Conservation (phyloP, 2,329 filamentous ascomycete genomes). For the Byssoonygena ceratinophila region DNA sequence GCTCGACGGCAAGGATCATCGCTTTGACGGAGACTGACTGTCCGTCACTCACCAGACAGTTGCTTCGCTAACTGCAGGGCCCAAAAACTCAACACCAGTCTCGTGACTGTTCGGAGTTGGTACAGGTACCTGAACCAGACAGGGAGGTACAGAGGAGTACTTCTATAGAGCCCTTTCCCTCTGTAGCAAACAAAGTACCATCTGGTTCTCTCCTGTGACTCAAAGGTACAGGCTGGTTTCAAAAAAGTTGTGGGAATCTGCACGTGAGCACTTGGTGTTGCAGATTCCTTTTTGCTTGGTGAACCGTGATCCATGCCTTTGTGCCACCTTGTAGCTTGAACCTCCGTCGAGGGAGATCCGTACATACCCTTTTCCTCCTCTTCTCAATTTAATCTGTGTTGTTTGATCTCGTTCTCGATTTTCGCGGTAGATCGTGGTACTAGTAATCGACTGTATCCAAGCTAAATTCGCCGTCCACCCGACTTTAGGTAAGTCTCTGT, state of each 20-base stretch:
- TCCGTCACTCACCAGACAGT: neutral
- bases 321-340: neutral
- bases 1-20: neutral
- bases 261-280: constrained; percentile 1
- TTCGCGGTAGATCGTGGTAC: neutral
- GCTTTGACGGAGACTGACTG: constrained; percentile 8
- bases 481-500: constrained; percentile 4
- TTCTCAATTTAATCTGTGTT: neutral
- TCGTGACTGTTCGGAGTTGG: neutral
- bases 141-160: neutral
- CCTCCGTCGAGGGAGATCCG: neutral
- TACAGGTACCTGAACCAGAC: neutral
- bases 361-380: neutral
- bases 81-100: neutral
- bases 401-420: neutral
- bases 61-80: neutral
- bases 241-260: constrained; percentile 2
- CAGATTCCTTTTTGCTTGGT: neutral
- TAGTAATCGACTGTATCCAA: neutral
- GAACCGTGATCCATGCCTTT: neutral
- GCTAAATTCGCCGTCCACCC: constrained; percentile 8
- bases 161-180: too few relatives aligned
- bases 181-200: neutral
- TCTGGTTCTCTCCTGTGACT: neutral
- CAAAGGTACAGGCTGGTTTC: neutral